Percentiles rank a stretch among this genome's conserved stretches.
These are phyloP conservation scores for Alternaria triticina DNA, from an alignment of 2,329 filamentous ascomycete genomes.

Conservation along the genomic window DNA sequence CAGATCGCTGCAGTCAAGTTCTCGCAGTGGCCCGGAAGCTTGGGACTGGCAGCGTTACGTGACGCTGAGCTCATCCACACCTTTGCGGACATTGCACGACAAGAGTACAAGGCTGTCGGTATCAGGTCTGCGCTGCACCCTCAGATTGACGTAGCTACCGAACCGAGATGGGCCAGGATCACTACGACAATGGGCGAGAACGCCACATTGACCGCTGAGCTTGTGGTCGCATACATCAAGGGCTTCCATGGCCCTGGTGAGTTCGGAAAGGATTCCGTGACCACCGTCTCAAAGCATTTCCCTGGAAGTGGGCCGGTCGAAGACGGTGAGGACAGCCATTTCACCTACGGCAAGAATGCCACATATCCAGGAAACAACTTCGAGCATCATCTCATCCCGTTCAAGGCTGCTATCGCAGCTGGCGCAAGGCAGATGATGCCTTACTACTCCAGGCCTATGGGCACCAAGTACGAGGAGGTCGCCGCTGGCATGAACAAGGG, in stretches of 20 bases:
- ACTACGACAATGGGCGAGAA: constrained; percentile 58
- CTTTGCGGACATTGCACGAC: constrained; percentile 58
- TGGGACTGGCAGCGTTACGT: constrained; percentile 59
- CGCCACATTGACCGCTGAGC: constrained; percentile 48
- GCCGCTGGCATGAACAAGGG: constrained; percentile 61
- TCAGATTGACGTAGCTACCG: constrained; percentile 59
- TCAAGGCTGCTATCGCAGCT: constrained; percentile 58
- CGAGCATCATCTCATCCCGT: constrained; percentile 59
- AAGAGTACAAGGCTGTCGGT: constrained; percentile 55
- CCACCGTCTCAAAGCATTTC: constrained; percentile 62
- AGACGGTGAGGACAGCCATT: constrained; percentile 61
- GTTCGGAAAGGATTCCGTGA: constrained; percentile 54
- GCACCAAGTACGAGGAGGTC: constrained; percentile 55
- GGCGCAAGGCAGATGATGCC: constrained; percentile 61
- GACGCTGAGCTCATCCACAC: constrained; percentile 52
- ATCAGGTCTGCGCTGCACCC: constrained; percentile 58
- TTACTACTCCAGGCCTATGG: constrained; percentile 58
- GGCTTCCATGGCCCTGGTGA: constrained; percentile 55
- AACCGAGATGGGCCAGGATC: constrained; percentile 59
- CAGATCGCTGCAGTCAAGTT: constrained; percentile 54
- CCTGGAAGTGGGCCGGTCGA: constrained; percentile 59
- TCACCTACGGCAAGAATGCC: constrained; percentile 58
- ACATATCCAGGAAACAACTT: constrained; percentile 60
- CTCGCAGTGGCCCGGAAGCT: constrained; percentile 60
- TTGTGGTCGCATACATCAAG: constrained; percentile 55